These are phyloP conservation scores for Rosa multiflora DNA, from an alignment of 306 rosid genomes.

Conservation along the genomic window DNA sequence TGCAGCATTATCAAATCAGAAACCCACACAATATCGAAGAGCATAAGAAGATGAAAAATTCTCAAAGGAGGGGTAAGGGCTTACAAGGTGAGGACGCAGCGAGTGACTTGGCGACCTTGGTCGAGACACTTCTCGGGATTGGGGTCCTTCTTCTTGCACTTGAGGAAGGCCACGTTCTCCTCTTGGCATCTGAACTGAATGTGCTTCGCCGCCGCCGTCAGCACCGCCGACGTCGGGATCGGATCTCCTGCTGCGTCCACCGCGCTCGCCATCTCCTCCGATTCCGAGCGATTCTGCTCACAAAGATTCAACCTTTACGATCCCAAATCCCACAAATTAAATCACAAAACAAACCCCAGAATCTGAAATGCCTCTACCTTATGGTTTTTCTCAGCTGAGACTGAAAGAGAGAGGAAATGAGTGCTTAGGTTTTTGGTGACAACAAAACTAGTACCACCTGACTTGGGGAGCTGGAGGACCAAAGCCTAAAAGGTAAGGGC, in stretches of 20 bases:
- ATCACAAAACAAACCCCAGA: background rate
- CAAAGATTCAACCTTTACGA: background rate
- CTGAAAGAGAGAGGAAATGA: background rate
- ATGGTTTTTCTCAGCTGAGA: conserved; percentile 6
- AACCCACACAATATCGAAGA: too few relatives aligned
- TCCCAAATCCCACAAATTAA: background rate
- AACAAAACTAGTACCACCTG: background rate
- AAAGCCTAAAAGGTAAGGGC: background rate
- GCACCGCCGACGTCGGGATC: conserved; percentile 86
- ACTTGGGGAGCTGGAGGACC: background rate
- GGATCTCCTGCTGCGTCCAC: conserved; percentile 84
- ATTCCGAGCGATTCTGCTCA: conserved; percentile 24
- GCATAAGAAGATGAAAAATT: too few relatives aligned
- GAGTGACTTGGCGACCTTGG: conserved; percentile 84
- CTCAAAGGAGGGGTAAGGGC: background rate
- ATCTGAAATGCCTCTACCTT: conserved; percentile 6
- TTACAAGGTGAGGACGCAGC: conserved; percentile 89
- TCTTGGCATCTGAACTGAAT: conserved; percentile 62
- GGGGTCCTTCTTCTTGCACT: conserved; percentile 85
- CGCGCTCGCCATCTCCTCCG: conserved; percentile 62
- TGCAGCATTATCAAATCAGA: background rate
- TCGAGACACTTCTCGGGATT: conserved; percentile 94
- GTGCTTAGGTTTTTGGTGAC: conserved; percentile 10
- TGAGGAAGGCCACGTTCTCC: conserved; percentile 82
- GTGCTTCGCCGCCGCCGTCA: conserved; percentile 92